Conservation (phyloP, 441 rosid species). For the Pelargonium exstipulatum region DNA sequence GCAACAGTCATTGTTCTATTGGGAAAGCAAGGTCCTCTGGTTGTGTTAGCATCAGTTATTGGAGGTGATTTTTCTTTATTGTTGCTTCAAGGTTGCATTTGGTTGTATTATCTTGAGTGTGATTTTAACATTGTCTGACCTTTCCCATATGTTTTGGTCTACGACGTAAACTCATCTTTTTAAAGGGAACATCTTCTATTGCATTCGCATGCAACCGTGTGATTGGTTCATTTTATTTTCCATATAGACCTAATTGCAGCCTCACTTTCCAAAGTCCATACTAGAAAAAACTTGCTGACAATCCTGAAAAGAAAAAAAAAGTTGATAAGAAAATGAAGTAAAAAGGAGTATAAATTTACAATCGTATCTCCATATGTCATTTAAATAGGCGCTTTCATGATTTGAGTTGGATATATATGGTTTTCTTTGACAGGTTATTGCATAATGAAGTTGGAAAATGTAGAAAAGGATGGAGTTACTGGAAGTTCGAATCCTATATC, state of each 20-base stretch:
- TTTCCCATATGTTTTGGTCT: neutral
- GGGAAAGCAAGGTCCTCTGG: slow-evolving; percentile 83
- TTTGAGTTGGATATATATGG: neutral
- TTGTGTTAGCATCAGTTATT: slow-evolving; percentile 52
- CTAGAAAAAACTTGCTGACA: neutral
- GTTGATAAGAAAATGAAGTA: neutral
- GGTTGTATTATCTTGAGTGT: slow-evolving; percentile 6
- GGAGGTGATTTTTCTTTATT: slow-evolving; percentile 49
- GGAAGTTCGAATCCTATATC: slow-evolving; percentile 48
- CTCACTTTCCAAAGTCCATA: neutral
- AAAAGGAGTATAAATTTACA: neutral
- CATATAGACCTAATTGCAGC: neutral
- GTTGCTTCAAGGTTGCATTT: slow-evolving; percentile 2
- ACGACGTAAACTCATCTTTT: neutral
- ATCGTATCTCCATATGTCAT: neutral
- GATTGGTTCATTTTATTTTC: neutral
- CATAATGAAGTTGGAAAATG: slow-evolving; percentile 55
- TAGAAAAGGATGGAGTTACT: slow-evolving; percentile 33
- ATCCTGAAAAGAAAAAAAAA: neutral
- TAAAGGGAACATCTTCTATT: neutral
- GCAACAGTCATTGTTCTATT: slow-evolving; percentile 66
- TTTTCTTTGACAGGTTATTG: slow-evolving; percentile 60
- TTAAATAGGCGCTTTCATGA: neutral
- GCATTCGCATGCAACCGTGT: neutral
- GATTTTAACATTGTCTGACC: slow-evolving; percentile 7